Evolutionary conservation across 75 land plant species (phyloP), one percentile per base, ranked within the genome.

Genomic region (Picea sitchensis): DNA sequence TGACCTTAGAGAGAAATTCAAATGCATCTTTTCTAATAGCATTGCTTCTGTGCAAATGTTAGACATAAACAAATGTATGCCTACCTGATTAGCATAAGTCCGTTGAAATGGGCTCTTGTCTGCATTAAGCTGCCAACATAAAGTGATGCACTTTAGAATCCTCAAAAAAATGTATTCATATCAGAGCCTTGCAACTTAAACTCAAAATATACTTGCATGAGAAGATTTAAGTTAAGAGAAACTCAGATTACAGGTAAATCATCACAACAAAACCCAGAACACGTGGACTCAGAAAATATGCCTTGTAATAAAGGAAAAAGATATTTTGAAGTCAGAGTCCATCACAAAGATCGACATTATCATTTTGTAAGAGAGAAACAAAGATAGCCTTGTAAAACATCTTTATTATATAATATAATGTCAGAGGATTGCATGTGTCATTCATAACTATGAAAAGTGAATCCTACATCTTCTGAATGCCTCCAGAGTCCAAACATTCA

Each of bases 71-170:
- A 61, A 60, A 65, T 6, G 21, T 18, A 54, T 51, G 34, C 18
- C 23, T 82, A 89, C 91, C 90, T 89, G 91, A 75, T 87, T 89
- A 57, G 91, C 91, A 78, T 88, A 89, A 62, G 87, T 89, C 41
- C 91, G 86, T 73, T 89, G 91, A 78, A 87, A 87, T 56, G 91
- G 91, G 57, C 91, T 89, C 78, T 89, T 89, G 21, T 84, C 90
- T 58, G 91, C 87, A 80, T 89, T 89, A 14, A 89, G 81, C 91
- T 89, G 91, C 75, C 79, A 82, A 59, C 67, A 68, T 30, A 73
- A 47, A 51, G 74, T 51, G 41, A 31, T 9, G 23, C 21, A 2
- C 23, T 18, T 44, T 44, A 71, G 13, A 41, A 71, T 71, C 23
- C 54, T 71, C 26, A n/a, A 44, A 71, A 71, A 2, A 44, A 8